phyloP scores from a whole-genome alignment of 2,329 filamentous ascomycete species.

The Phaeosphaeria sp. region DNA sequence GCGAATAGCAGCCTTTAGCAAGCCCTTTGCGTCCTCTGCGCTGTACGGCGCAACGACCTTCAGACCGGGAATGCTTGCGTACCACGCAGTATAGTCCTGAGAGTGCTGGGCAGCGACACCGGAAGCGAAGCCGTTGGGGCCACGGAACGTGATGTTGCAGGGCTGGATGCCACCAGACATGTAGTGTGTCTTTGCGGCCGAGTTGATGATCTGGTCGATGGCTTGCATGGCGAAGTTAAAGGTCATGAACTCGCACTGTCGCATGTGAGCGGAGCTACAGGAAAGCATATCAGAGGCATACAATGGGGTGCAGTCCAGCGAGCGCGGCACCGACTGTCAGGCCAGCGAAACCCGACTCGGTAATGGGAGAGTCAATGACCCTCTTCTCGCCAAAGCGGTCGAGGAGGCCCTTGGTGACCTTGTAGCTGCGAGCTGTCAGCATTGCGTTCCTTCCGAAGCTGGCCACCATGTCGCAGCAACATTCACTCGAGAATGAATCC shows the following conservation, averaged over 20 bases:
- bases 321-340: conserved; percentile 93
- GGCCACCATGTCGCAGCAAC: background rate
- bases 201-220: conserved; percentile 99
- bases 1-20: conserved; percentile 95
- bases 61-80: conserved; percentile 94
- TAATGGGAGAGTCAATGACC: conserved; percentile 98
- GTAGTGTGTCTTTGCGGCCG: conserved; percentile 97
- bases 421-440: conserved; percentile 71
- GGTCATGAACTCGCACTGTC: conserved; percentile 98
- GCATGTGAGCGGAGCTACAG: conserved; percentile 18
- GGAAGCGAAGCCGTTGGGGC: conserved; percentile 95
- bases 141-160: conserved; percentile 99
- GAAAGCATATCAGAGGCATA: conserved; percentile 56
- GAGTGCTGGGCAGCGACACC: conserved; percentile 98
- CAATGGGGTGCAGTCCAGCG: conserved; percentile 90
- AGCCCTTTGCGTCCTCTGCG: conserved; percentile 96
- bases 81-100: conserved; percentile 98
- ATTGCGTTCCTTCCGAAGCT: background rate
- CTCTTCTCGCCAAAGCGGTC: conserved; percentile 97
- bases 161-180: conserved; percentile 99
- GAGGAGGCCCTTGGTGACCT: conserved; percentile 96
- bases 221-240: conserved; percentile 99
- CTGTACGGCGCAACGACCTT: conserved; percentile 98
- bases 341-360: conserved; percentile 93
- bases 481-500: background rate